These are phyloP conservation scores for Alnus glutinosa DNA, from an alignment of 306 rosid species.

Conservation along the genomic window DNA sequence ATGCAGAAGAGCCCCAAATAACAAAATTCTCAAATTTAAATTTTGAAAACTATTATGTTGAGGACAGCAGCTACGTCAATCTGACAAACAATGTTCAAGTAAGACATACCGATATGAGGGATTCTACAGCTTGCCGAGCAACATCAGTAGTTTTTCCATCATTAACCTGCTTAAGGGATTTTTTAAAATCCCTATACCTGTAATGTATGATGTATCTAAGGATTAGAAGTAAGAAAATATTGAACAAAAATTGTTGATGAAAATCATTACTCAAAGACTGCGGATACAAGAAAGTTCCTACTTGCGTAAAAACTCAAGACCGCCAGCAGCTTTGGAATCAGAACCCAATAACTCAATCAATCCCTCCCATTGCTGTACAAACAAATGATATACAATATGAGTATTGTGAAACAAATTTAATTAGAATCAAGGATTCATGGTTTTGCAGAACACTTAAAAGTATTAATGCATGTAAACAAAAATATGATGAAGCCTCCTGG, in stretches of 20 bases:
- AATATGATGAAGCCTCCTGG: not conserved
- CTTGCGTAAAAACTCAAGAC: conserved; percentile 92
- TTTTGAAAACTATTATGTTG: not conserved
- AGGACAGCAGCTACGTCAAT: not conserved
- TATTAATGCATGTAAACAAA: not conserved
- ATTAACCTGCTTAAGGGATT: conserved; percentile 67
- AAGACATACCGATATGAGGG: conserved; percentile 64
- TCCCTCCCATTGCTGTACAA: conserved; percentile 92
- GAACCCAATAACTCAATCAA: conserved; percentile 89
- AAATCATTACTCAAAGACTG: conserved; percentile 14
- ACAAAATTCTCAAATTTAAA: not conserved
- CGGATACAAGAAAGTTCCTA: conserved; percentile 34
- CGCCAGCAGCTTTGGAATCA: conserved; percentile 85
- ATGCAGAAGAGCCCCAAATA: not conserved
- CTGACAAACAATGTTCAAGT: not conserved
- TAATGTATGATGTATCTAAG: conserved; percentile 24
- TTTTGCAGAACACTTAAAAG: not conserved
- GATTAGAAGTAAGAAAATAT: conserved; percentile 22
- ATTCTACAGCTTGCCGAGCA: conserved; percentile 74
- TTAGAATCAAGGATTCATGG: conserved; percentile 15
- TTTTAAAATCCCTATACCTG: conserved; percentile 94
- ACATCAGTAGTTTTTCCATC: conserved; percentile 62
- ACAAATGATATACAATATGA: conserved; percentile 9
- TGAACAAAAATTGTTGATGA: conserved; percentile 17
- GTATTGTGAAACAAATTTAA: conserved; percentile 13